Conservation (phyloP, 1,284 basidiomycete species). For the Cutaneotrichosporon sp. region DNA sequence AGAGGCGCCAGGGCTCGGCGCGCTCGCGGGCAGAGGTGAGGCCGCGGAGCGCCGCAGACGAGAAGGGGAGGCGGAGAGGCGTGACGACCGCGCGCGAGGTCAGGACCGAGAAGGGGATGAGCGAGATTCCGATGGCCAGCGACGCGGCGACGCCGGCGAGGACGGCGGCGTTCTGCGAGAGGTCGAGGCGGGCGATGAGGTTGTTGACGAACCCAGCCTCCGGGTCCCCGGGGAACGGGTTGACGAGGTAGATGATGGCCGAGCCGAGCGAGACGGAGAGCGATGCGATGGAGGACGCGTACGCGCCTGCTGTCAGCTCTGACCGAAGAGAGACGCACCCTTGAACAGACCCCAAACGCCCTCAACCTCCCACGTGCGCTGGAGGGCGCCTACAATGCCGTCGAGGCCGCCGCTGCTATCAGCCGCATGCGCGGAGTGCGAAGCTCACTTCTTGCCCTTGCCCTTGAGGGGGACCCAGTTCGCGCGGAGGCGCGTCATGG, state of each 20-base stretch:
- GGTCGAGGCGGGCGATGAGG: neutral
- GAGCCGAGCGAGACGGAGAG: neutral
- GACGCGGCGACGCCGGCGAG: neutral
- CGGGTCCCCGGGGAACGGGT: neutral
- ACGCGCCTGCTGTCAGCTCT: neutral
- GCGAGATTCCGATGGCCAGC: neutral
- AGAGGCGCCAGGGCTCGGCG: neutral
- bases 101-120: neutral
- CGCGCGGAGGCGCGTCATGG: constrained; percentile 50
- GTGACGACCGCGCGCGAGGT: neutral
- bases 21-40: neutral
- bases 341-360: constrained; percentile 79
- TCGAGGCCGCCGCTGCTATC: constrained; percentile 29
- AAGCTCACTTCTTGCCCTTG: neutral
- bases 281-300: neutral
- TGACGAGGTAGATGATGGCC: neutral
- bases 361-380: constrained; percentile 73
- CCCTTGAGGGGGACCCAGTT: constrained; percentile 58
- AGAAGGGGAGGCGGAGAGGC: neutral
- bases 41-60: neutral
- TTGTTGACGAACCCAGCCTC: neutral
- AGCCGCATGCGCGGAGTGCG: neutral
- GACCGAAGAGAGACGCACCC: constrained; percentile 60
- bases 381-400: constrained; percentile 61
- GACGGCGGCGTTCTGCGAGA: neutral